Conservation (phyloP, 371 early-diverging fungal species). For the Smittium mucronatum region DNA sequence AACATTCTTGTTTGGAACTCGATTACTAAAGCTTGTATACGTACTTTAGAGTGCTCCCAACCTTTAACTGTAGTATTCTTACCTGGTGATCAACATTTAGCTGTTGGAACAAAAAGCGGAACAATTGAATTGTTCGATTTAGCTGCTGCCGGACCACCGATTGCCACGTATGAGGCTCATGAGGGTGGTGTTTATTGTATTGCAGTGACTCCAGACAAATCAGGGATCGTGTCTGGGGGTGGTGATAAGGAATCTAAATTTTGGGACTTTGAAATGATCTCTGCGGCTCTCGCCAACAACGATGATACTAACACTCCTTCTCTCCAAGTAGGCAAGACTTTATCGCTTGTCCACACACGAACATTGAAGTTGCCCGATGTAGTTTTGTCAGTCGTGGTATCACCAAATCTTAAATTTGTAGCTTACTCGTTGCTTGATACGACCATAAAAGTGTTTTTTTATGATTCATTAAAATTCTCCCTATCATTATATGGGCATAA, state of each 20-base stretch:
- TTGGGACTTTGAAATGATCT: slow-evolving; percentile 67
- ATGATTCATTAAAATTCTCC: slow-evolving; percentile 90
- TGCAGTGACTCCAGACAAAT: slow-evolving; percentile 72
- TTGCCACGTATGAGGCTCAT: slow-evolving; percentile 80
- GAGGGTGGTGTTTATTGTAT: slow-evolving; percentile 70
- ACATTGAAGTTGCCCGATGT: slow-evolving; percentile 90
- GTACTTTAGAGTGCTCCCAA: slow-evolving; percentile 74
- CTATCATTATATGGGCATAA: slow-evolving; percentile 94
- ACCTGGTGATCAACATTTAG: slow-evolving; percentile 76
- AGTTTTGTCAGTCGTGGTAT: slow-evolving; percentile 71
- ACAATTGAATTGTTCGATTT: slow-evolving; percentile 78
- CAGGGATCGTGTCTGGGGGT: slow-evolving; percentile 81
- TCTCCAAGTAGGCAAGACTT: slow-evolving; percentile 25
- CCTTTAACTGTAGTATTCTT: slow-evolving; percentile 78
- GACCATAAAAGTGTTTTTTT: slow-evolving; percentile 92
- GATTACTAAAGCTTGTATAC: slow-evolving; percentile 61
- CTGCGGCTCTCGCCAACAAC: background rate
- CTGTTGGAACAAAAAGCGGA: slow-evolving; percentile 86
- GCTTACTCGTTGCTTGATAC: slow-evolving; percentile 84
- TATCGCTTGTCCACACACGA: slow-evolving; percentile 69
- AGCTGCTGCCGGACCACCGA: slow-evolving; percentile 50
- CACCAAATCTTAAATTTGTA: slow-evolving; percentile 70
- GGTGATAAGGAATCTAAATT: slow-evolving; percentile 93
- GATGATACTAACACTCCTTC: slow-evolving; percentile 9
- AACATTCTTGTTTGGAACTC: slow-evolving; percentile 81